Conservation (phyloP, 1,284 basidiomycete genomes). For the Cystobasidiaceae sp. region DNA sequence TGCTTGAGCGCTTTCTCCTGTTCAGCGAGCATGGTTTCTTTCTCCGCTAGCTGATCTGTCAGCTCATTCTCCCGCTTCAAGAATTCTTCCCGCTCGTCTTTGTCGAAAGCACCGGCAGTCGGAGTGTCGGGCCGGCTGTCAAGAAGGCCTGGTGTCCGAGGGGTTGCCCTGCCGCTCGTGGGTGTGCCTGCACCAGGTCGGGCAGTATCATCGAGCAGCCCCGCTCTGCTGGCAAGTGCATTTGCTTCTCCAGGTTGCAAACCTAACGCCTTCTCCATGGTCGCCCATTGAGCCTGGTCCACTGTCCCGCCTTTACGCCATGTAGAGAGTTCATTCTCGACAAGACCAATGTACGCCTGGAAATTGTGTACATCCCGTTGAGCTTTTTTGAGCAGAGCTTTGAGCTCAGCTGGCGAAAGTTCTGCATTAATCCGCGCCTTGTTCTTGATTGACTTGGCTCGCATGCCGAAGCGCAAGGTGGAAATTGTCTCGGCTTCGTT, state of each 20-base stretch:
- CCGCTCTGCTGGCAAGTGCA: conserved; percentile 35
- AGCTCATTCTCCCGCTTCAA: conserved; percentile 94
- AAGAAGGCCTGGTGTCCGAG: conserved; percentile 68
- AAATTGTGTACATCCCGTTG: conserved; percentile 76
- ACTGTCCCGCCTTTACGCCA: conserved; percentile 88
- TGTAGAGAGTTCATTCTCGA: conserved; percentile 84
- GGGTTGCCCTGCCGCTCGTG: conserved; percentile 59
- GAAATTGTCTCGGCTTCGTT: conserved; percentile 97
- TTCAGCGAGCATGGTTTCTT: conserved; percentile 66
- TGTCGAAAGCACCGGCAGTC: conserved; percentile 53
- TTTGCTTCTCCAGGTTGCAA: conserved; percentile 37
- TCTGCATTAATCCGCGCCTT: conserved; percentile 98
- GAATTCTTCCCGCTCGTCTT: conserved; percentile 97
- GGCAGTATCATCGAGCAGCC: conserved; percentile 47
- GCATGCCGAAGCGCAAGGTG: conserved; percentile 93
- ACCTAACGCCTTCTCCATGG: conserved; percentile 57
- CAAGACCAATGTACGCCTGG: conserved; percentile 77
- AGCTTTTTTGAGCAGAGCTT: conserved; percentile 82
- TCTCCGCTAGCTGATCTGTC: conserved; percentile 86
- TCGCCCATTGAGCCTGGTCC: conserved; percentile 77
- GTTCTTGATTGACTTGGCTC: conserved; percentile 98
- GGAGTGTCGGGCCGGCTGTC: conserved; percentile 50
- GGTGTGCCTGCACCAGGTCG: conserved; percentile 58
- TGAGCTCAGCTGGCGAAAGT: conserved; percentile 92
- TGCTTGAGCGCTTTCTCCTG: conserved; percentile 61